phyloP scores from a whole-genome alignment of 2,329 filamentous ascomycete genomes.

The Fusarium foetens region DNA sequence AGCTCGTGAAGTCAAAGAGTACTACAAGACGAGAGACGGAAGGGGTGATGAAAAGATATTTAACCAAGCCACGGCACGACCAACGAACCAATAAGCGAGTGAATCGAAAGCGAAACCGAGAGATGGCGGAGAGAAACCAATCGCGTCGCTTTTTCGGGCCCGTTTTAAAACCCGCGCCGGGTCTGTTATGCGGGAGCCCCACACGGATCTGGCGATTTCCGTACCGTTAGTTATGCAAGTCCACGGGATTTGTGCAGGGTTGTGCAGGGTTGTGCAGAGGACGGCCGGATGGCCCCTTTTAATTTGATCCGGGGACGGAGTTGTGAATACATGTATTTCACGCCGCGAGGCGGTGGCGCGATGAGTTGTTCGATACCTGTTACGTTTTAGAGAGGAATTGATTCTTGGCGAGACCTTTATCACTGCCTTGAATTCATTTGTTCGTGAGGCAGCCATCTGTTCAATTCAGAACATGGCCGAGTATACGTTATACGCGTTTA shows the following conservation, averaged over 20 bases:
- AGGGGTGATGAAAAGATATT: background rate
- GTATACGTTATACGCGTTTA: too few species aligned
- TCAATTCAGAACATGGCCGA: background rate
- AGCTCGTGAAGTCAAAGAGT: background rate
- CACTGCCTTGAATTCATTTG: rapidly evolving
- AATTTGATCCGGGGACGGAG: background rate
- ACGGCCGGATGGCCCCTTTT: conserved; percentile 11
- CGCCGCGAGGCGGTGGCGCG: rapidly evolving
- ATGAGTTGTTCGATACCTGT: rapidly evolving
- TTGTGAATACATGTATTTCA: background rate
- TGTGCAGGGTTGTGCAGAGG: conserved; percentile 9
- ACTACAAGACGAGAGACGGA: background rate
- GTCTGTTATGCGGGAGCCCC: conserved; percentile 23
- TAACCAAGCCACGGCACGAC: background rate
- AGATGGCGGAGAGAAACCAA: background rate
- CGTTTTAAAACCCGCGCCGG: background rate
- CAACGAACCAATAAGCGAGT: background rate
- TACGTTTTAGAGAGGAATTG: rapidly evolving
- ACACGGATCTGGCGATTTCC: conserved; percentile 12
- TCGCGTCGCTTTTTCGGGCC: background rate
- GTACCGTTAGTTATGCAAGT: conserved; percentile 19
- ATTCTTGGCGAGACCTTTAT: rapidly evolving
- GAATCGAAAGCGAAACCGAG: conserved; percentile 2
- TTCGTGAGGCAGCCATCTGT: background rate
- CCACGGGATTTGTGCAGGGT: background rate